Base-by-base conservation (phyloP, 1,284 basidiomycete species). In the Laetiporus sulphureus region DNA sequence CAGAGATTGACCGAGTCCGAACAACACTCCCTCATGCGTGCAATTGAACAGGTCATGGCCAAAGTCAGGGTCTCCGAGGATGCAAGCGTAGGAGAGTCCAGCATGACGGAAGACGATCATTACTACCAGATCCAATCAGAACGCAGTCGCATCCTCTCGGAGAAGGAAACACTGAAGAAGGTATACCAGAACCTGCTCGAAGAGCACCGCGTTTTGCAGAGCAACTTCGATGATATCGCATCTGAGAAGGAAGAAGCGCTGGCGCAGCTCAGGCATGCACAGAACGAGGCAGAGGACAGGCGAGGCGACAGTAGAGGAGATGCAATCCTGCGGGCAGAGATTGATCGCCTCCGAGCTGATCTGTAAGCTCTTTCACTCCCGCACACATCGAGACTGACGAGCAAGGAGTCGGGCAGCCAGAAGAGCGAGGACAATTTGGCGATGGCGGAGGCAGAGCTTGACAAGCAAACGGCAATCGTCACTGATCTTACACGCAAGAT, bases 371-470 rank as follows among this genome's bases (percentile, higher is more conserved):
- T 15, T 24, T 15, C 39, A 3, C 19, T n/a, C 15, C 30, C 35
- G 5, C 22, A 20, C 11, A 8, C 13, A 24, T 18, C 3, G n/a
- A 19, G 18, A 34, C 52, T 60, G 47, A 67, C 44, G 41, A 48
- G 51, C 38, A 51, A 57, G 56, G 60, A 63, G 47, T 52, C 53
- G 57, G 52, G 51, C 63, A 92, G 89, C 58, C 90, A 89, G 67
- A 91, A 88, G 69, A 89, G 83, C 53, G 91, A 94, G 65, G 90
- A 94, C 45, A 86, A 88, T 53, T 71, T 95, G 6, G 83, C 79
- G 11, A 72, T 83, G 55, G 72, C 84, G 2, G 91, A 95, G 57
- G 70, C 77, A 0, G 84, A 88, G 48, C 68, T 92, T 2, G 88
- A 91, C 49, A 88, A 84, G 58, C 83, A 90, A 49, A 80, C 76